Percentiles rank a stretch among this genome's conserved stretches.
Evolutionary conservation across 2,329 filamentous ascomycete species (phyloP).

Genomic region (Berkeleyomyces basicola): DNA sequence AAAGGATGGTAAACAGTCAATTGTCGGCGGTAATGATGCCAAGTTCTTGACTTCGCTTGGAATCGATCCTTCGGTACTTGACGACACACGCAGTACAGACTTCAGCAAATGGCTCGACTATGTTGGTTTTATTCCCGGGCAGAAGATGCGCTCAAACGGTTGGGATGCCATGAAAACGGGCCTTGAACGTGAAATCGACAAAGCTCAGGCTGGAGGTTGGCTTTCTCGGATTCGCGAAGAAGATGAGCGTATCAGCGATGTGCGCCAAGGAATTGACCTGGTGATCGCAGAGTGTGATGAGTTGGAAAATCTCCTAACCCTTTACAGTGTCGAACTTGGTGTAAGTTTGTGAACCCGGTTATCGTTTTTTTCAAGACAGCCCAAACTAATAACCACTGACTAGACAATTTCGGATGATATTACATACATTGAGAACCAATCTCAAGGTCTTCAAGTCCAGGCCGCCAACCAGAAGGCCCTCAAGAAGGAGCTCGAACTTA

Average conservation of each 20-base stretch:
- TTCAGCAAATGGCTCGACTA: constrained; percentile 72
- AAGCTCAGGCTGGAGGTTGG: constrained; percentile 87
- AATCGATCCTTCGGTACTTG: constrained; percentile 60
- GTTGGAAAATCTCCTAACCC: constrained; percentile 78
- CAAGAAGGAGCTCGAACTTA: constrained; percentile 70
- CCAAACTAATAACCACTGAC: neutral
- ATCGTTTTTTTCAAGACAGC: neutral
- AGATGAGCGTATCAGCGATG: constrained; percentile 74
- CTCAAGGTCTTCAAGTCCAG: constrained; percentile 90
- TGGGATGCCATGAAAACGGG: constrained; percentile 70
- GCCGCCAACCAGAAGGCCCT: constrained; percentile 92
- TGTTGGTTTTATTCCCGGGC: constrained; percentile 71
- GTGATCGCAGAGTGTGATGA: constrained; percentile 94
- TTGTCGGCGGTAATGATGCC: constrained; percentile 55
- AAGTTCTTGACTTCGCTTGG: constrained; percentile 65
- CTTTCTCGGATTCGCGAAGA: constrained; percentile 69
- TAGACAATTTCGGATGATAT: constrained; percentile 92
- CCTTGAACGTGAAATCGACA: constrained; percentile 72
- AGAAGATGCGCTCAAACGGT: constrained; percentile 55
- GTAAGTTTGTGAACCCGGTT: constrained; percentile 32
- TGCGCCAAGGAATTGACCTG: constrained; percentile 71
- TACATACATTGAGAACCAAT: constrained; percentile 91
- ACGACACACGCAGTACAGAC: constrained; percentile 52
- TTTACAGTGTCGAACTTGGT: constrained; percentile 88
- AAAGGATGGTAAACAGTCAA: constrained; percentile 31